These are phyloP conservation scores for Mucor ambiguus DNA, from an alignment of 371 early-diverging fungal genomes.

Conservation along the genomic window DNA sequence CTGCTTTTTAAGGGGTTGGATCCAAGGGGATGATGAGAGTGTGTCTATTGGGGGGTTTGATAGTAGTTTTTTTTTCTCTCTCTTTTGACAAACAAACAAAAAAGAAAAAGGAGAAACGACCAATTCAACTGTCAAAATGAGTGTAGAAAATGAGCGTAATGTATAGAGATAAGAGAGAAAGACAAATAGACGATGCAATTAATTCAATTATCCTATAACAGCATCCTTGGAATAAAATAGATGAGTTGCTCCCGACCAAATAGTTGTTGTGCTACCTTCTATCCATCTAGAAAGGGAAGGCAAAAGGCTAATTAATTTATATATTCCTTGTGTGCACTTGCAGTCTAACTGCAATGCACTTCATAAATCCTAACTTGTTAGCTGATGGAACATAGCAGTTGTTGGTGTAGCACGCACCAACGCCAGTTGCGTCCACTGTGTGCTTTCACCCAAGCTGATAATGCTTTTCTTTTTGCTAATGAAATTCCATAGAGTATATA, in stretches of 20 bases:
- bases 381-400: conserved; percentile 31
- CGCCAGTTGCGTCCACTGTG: conserved; percentile 74
- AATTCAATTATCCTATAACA: conserved; percentile 48
- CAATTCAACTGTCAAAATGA: neutral
- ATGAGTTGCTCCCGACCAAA: conserved; percentile 80
- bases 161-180: neutral
- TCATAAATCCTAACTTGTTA: conserved; percentile 31
- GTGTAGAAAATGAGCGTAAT: neutral
- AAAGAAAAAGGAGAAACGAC: neutral
- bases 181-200: neutral
- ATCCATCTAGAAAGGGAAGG: conserved; percentile 46
- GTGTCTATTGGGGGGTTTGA: neutral
- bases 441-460: conserved; percentile 85
- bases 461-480: conserved; percentile 88
- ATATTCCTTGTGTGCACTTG: neutral
- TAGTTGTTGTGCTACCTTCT: conserved; percentile 79
- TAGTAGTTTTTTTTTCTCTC: conserved; percentile 1
- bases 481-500: conserved; percentile 94
- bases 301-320: neutral
- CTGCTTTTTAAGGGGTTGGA: conserved; percentile 3
- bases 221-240: conserved; percentile 73
- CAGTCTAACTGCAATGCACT: conserved; percentile 44
- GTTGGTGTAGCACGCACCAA: conserved; percentile 79
- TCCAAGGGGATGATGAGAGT: neutral
- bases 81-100: neutral